Base-by-base conservation (phyloP, 73 alveolate species). In the Blepharisma japonicum region DNA sequence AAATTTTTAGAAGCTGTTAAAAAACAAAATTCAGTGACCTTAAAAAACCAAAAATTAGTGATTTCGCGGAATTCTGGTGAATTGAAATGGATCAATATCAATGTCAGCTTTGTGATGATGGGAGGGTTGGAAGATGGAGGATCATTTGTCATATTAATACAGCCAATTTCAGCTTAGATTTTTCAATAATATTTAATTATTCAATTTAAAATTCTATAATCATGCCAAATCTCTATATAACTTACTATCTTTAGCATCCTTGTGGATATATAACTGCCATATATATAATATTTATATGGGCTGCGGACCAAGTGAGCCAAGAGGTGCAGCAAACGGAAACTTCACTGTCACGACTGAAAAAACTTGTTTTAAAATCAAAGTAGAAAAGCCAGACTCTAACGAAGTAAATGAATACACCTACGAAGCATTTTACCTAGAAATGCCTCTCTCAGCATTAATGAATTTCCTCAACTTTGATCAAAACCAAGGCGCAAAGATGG, bases 391-490 rank as follows among this genome's bases (percentile, higher is more conserved):
- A 25, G 4, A 61, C 47, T 14, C 14, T 14, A 25, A n/a, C 74
- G 49, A 20, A 1, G 49, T 61, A 0, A 32, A 32, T 32, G 74
- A 61, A 2, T 61, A 14, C 5, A 61, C 14, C 0, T 25, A 18
- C 74, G 74, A 61, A 8, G 23, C 49, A 18, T n/a, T 14, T 25
- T 61, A 61, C 74, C 47, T 14, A 1, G 74, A 61, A 25, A n/a
- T 61, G 39, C 74, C 74, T 18, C 46, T 61, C 14, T 8, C 74
- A 61, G 23, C 74, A 20, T 20, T 84, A 6, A 84, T 84, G 91
- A 86, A 86, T 83, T 80, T 81, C 6, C 42, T 86, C 23, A 68
- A 72, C 21, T 86, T 86, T 77, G 84, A 80, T 47, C 77, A 55
- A 27, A 78, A 83, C 42, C 74, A 86, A 51, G 90, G 84, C 49